Percentiles rank a stretch among this genome's conserved stretches.
These are phyloP conservation scores for Rhododendron molle DNA, from an alignment of 148 eudicot species.

Conservation along the genomic window DNA sequence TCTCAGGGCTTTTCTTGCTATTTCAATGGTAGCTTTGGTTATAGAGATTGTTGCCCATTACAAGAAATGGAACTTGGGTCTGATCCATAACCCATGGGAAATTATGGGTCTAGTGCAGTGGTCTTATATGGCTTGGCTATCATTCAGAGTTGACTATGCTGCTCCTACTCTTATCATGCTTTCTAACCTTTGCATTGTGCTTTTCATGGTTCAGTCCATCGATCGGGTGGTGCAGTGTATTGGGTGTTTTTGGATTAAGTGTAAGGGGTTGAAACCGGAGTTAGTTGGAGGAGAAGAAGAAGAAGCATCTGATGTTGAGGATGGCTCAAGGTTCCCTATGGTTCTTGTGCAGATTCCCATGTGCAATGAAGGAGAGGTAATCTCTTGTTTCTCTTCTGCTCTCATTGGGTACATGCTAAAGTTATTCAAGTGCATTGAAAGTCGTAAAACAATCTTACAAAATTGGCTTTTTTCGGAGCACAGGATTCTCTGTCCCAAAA, in stretches of 20 bases:
- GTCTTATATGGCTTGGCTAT: constrained; percentile 53
- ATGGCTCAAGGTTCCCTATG: constrained; percentile 46
- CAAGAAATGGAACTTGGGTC: constrained; percentile 40
- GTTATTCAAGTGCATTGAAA: not conserved
- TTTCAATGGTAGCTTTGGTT: constrained; percentile 38
- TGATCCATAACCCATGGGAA: constrained; percentile 37
- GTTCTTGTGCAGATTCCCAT: constrained; percentile 78
- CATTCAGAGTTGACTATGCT: constrained; percentile 50
- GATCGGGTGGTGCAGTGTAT: constrained; percentile 53
- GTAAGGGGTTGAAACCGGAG: constrained; percentile 49
- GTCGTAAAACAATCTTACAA: not conserved
- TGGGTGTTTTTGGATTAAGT: constrained; percentile 66
- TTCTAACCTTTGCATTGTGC: constrained; percentile 46
- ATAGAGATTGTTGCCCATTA: constrained; percentile 47
- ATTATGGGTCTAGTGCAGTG: constrained; percentile 39
- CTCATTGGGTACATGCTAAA: not conserved
- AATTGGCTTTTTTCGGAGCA: not conserved
- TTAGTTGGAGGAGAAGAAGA: constrained; percentile 19
- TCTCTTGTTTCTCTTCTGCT: not conserved
- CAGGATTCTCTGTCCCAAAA: not conserved
- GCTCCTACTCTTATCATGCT: constrained; percentile 42
- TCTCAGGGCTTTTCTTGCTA: constrained; percentile 39
- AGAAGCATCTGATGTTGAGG: constrained; percentile 29
- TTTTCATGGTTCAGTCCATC: constrained; percentile 61
- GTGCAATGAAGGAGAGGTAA: constrained; percentile 83